Evolutionary conservation across 768 basidiomycete genomes (phyloP).

Genomic region (Dentipellis sp.): DNA sequence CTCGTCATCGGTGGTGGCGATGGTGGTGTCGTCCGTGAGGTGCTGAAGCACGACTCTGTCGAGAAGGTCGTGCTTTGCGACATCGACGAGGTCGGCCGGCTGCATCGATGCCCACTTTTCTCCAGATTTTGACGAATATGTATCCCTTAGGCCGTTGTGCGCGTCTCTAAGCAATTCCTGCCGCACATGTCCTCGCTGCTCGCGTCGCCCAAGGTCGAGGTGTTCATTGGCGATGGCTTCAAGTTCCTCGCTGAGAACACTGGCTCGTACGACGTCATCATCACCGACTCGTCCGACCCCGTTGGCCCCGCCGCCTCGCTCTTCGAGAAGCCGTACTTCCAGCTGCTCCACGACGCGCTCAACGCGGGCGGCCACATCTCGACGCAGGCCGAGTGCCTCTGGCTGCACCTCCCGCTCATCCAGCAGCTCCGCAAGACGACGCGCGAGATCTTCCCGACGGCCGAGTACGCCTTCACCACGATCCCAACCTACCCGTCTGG

Average conservation of each 20-base stretch:
- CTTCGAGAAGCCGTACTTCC: slow-evolving; percentile 96
- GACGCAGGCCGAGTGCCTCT: slow-evolving; percentile 92
- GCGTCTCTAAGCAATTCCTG: slow-evolving; percentile 88
- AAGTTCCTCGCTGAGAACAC: slow-evolving; percentile 89
- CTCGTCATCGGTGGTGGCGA: slow-evolving; percentile 98
- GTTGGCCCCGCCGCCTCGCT: slow-evolving; percentile 91
- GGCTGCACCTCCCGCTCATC: slow-evolving; percentile 90
- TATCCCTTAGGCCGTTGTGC: slow-evolving; percentile 68
- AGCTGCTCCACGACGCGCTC: slow-evolving; percentile 85
- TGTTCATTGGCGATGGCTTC: slow-evolving; percentile 92
- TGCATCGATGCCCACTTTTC: background rate
- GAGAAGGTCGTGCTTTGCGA: slow-evolving; percentile 93
- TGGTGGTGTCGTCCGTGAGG: slow-evolving; percentile 95
- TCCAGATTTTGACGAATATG: background rate
- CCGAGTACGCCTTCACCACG: slow-evolving; percentile 91
- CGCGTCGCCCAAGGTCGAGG: slow-evolving; percentile 68
- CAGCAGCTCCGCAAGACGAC: slow-evolving; percentile 62
- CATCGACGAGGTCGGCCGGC: slow-evolving; percentile 74
- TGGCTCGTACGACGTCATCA: slow-evolving; percentile 89
- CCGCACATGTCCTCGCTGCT: slow-evolving; percentile 90
- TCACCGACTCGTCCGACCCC: slow-evolving; percentile 98
- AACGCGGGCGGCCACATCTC: slow-evolving; percentile 87
- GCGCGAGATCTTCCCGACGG: slow-evolving; percentile 63
- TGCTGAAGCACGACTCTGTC: slow-evolving; percentile 87
- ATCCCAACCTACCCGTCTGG: slow-evolving; percentile 99